Evolutionary conservation across 1,284 basidiomycete species (phyloP), one percentile per base, ranked within the genome.

Genomic region (Amylostereum areolatum): DNA sequence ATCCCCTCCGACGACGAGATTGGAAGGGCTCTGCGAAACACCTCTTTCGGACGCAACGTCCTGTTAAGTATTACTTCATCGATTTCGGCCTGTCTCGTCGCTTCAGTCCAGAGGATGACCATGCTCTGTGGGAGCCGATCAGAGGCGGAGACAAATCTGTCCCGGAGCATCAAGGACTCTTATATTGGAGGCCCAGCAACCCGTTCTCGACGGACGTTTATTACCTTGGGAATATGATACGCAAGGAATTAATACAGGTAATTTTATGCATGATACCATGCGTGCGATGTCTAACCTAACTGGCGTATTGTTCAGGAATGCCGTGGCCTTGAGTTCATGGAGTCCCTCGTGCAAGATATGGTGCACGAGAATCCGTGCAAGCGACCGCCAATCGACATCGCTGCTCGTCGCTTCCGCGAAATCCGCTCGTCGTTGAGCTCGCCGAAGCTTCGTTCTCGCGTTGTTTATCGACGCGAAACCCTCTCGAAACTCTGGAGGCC

Each of bases 261-360:
- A 3, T 18, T 27, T n/a, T 12, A 6, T 25, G 27, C 6, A 6
- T 25, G n/a, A 12, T 39, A 35, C 9, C 34, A n/a, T 35, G 8
- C 34, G 34, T 35, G n/a, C n/a, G n/a, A 35, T 8, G 34, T 9
- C 34, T n/a, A 35, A n/a, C 34, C 9, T n/a, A n/a, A 8, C 34
- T n/a, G 5, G 25, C 27, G 9, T 24, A 27, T 12, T 43, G 10
- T 7, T 7, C 28, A 43, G 41, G 10, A 43, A 43, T 43, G 0
- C 97, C 96, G 10, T 77, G 94, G 51, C 99, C 96, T 70, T 81
- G 95, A 57, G 76, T 99, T 30, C 93, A 97, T 61, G 95, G 99
- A 2, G 78, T 28, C 41, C n/a, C n/a, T 43, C 5, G 25, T 43
- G 11, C 25, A 24, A 27, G 41, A 43, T n/a, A 43, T 43, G 41